Evolutionary conservation across 2,329 filamentous ascomycete species (phyloP).

Genomic region (Teratosphaeria viscida): DNA sequence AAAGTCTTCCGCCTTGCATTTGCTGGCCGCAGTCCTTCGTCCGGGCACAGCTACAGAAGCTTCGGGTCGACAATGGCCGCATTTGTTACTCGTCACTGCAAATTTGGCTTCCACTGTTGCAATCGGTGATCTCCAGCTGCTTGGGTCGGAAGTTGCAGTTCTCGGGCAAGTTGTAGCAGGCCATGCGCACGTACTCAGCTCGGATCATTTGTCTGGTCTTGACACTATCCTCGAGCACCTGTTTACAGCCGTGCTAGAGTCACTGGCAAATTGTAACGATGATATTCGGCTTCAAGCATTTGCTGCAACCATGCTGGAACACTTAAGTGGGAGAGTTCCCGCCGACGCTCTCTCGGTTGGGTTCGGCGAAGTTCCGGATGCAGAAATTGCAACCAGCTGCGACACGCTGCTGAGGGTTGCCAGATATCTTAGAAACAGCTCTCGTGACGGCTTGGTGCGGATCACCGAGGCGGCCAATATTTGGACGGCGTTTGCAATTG

Average conservation of each 20-base stretch:
- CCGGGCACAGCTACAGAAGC: background rate
- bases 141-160: conserved; percentile 30
- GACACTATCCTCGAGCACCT: conserved; percentile 18
- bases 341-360: background rate
- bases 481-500: conserved; percentile 67
- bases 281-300: background rate
- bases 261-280: background rate
- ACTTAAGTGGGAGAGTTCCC: background rate
- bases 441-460: background rate
- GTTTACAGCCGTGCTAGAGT: conserved; percentile 25
- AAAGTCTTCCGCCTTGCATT: background rate
- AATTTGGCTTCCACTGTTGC: conserved; percentile 25
- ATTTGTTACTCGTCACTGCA: background rate
- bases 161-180: conserved; percentile 28
- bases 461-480: conserved; percentile 40
- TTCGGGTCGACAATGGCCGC: background rate
- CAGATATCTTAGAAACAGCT: background rate
- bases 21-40: background rate
- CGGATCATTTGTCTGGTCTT: conserved; percentile 22
- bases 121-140: conserved; percentile 30
- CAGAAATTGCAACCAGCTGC: background rate
- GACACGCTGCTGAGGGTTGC: background rate
- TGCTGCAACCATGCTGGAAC: background rate
- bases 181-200: conserved; percentile 25
- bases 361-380: background rate